Base-by-base conservation (phyloP, 805 yeast genomes). In the Candida insectalens region DNA sequence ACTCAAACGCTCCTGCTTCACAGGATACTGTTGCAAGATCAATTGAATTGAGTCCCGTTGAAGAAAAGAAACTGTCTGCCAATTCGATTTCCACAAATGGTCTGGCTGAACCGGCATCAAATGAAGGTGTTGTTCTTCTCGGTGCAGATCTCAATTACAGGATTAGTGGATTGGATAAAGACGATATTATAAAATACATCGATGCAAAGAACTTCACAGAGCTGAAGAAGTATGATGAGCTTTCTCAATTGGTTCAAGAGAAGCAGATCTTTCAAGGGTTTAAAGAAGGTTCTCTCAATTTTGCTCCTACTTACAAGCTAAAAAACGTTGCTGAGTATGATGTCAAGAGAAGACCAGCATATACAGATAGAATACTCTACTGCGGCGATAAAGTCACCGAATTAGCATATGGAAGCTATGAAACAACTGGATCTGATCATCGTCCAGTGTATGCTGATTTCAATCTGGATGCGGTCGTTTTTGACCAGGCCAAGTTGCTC, bases 121-220 rank as follows among this genome's bases (percentile, higher is more conserved):
- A 42, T 7, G 42, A 50, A 22, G 42, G 57, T 15, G 36, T 49
- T 19, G 46, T 62, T 0, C 49, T 74, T 16, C 50, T 68, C 9
- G 55, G 65, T 19, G 82, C 82, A 6, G 82, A 74, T 43, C 48
- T 74, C 36, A 74, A 75, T 44, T 74, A 70, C 43, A 55, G 82
- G 31, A 46, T 59, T 0, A 44, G 47, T 5, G 53, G 51, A 18
- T 39, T 60, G 27, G 39, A 25, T 14, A 35, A 31, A 14, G 38
- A 32, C 4, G 28, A 41, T 4, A 38, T 42, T 6, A 13, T 36
- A 13, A 19, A 28, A 12, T 27, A 36, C 16, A 41, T 61, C 6
- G 41, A 50, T 5, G 40, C 41, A 4, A 38, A 53, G 15, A 55
- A 62, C 23, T 55, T 55, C 44, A 43, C 45, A 2, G 50, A 57